Percentiles rank a stretch among this genome's conserved stretches.
Conservation (phyloP, 1,139 yeast genomes). For the Sugiyamaella pinicola region DNA sequence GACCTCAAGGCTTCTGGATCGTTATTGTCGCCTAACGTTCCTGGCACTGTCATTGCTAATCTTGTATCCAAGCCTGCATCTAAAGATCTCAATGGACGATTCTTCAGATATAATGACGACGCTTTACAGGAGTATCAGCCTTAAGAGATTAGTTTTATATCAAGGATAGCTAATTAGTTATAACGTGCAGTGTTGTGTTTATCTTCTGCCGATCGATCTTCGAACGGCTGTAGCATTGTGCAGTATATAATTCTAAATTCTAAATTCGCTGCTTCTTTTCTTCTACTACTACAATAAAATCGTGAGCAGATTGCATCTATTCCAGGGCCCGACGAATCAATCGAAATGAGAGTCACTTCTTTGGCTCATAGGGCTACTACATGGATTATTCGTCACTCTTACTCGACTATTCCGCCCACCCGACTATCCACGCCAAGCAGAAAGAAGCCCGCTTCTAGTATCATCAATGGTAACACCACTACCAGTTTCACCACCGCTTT, state of each 20-base stretch:
- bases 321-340: too few relatives aligned
- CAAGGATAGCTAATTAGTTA: not conserved
- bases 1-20: constrained; percentile 58
- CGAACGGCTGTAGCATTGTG: not conserved
- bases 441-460: not conserved
- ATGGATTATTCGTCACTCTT: too few relatives aligned
- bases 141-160: not conserved
- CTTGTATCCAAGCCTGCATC: constrained; percentile 56
- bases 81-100: constrained; percentile 59
- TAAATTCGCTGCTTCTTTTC: not conserved
- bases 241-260: too few relatives aligned
- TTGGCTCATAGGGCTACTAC: too few relatives aligned
- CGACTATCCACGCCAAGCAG: too few relatives aligned
- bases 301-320: too few relatives aligned
- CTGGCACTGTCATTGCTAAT: constrained; percentile 68
- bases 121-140: constrained; percentile 28
- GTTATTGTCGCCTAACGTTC: constrained; percentile 65
- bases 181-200: too few relatives aligned
- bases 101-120: constrained; percentile 60
- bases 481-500: not conserved
- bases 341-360: too few relatives aligned
- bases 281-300: not conserved
- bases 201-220: not conserved
- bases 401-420: too few relatives aligned
- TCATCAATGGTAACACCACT: not conserved